Conservation (phyloP, 768 basidiomycete genomes). For the Fomitopsis serialis region DNA sequence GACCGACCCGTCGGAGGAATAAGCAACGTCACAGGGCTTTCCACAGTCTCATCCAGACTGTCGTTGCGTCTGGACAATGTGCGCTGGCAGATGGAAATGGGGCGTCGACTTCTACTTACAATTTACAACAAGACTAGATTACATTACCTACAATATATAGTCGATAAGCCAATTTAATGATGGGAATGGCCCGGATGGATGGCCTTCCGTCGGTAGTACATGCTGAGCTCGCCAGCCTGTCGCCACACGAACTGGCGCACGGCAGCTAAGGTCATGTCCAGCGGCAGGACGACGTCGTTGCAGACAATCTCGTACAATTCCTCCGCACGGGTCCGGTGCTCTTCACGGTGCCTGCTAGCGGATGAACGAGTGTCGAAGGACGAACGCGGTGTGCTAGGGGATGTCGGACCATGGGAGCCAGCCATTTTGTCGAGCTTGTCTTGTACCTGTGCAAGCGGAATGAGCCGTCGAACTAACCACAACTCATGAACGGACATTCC, state of each 20-base stretch:
- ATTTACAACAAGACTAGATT: neutral
- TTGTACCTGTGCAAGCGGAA: slow-evolving; percentile 50
- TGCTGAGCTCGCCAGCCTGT: slow-evolving; percentile 61
- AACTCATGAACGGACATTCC: slow-evolving; percentile 22
- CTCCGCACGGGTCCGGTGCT: slow-evolving; percentile 38
- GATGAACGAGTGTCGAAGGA: slow-evolving; percentile 30
- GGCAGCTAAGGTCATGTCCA: slow-evolving; percentile 86
- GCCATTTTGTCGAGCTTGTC: slow-evolving; percentile 72
- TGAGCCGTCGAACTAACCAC: neutral
- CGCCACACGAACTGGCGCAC: slow-evolving; percentile 90
- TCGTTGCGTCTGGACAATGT: no score
- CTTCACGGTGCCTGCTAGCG: slow-evolving; percentile 16
- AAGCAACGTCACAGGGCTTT: no score
- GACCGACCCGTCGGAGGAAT: no score
- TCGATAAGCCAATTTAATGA: neutral
- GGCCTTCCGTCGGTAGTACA: slow-evolving; percentile 60
- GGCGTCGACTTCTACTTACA: neutral
- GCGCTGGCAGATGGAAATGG: no score
- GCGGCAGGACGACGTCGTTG: slow-evolving; percentile 76
- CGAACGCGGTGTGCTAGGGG: slow-evolving; percentile 30
- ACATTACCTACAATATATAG: neutral
- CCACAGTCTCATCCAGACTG: no score
- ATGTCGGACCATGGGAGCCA: slow-evolving; percentile 23
- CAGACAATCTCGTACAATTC: slow-evolving; percentile 85
- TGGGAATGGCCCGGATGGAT: neutral